Base-by-base conservation (phyloP, 371 early-diverging fungal species). In the Blakeslea trispora region DNA sequence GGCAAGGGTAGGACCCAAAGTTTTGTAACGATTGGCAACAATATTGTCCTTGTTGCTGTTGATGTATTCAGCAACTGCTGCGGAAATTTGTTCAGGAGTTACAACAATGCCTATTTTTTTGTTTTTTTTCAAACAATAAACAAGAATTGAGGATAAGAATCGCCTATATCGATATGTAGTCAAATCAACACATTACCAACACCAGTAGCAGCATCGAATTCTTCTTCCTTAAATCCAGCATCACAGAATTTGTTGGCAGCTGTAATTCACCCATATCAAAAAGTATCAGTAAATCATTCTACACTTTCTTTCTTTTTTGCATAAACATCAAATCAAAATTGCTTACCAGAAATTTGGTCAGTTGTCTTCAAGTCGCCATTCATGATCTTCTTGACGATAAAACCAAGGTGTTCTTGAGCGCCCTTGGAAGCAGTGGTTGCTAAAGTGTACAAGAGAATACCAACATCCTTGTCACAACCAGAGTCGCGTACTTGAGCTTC, bases 341-440 rank as follows among this genome's bases (percentile, higher is more conserved):
- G n/a, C n/a, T 53, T 84, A 91, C 93, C 93, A 40, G 91, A 65
- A n/a, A 98, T 81, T 80, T 96, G 98, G 53, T 97, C 98, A 22
- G 76, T 75, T 21, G 90, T 79, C 28, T 80, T 84, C 44, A 97
- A 81, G 54, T 85, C 84, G 32, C 86, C 86, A 19, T 65, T 72
- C 34, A 81, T 77, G 46, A 98, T 89, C 21, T 89, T 91, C 41
- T 75, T 72, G 14, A 93, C 88, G 39, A 98, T 68, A 68, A 84
- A 95, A 19, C 82, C 72, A 48, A 90, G 75, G 59, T 94, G 92
- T 19, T 86, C 71, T 14, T 58, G 52, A 48, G 94, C 90, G 24
- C 86, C 85, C 53, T 91, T 90, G 62, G 92, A 88, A 45, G 86
- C 82, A 23, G 91, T 92, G 1, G 96, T 87, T 10, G 96, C 97